These are phyloP conservation scores for Pilatotrama ljubarskyi DNA, from an alignment of 768 basidiomycete genomes.

Conservation along the genomic window DNA sequence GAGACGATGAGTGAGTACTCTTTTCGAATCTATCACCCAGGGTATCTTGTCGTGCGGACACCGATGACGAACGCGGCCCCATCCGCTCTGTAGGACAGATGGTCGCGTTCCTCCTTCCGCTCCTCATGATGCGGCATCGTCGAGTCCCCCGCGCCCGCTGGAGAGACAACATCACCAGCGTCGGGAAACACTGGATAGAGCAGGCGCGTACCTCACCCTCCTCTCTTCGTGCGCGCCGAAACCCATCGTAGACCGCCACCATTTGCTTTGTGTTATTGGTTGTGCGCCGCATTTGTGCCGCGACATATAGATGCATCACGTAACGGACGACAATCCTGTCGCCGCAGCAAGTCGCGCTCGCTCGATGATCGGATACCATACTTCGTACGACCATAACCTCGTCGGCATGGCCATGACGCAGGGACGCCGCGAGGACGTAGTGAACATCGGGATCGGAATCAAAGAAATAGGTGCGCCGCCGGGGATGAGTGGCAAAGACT, in stretches of 20 bases:
- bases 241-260: constrained; percentile 2
- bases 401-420: constrained; percentile 89
- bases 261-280: not conserved
- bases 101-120: constrained; percentile 72
- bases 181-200: constrained; percentile 82
- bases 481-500: constrained; percentile 58
- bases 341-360: constrained; percentile 62
- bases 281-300: not conserved
- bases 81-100: constrained; percentile 52
- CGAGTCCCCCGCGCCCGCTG: constrained; percentile 76
- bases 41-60: not conserved
- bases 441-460: constrained; percentile 82
- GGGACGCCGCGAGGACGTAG: constrained; percentile 69
- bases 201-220: constrained; percentile 47
- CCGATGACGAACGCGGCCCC: constrained; percentile 15
- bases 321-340: constrained; percentile 52
- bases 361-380: constrained; percentile 81
- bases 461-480: constrained; percentile 67
- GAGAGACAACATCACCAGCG: constrained; percentile 59
- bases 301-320: constrained; percentile 34
- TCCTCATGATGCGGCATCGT: constrained; percentile 85
- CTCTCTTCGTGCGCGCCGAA: not conserved
- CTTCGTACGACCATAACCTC: constrained; percentile 64
- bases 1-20: constrained; percentile 65
- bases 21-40: not conserved